Evolutionary conservation across 805 yeast genomes (phyloP).

Genomic region (Dipodascus albidus): DNA sequence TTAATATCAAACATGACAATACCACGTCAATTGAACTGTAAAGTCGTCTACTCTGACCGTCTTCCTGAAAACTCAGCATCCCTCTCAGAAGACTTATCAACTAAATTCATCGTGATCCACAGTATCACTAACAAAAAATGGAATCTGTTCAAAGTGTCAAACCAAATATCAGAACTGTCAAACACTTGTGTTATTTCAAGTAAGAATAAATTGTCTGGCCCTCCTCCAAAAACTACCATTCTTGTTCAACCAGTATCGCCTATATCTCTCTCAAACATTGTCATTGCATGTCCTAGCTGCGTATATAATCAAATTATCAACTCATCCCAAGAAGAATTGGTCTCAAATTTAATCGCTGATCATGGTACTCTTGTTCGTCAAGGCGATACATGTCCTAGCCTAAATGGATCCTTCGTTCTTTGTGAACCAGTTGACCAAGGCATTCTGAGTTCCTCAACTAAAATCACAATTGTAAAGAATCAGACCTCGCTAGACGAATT

Average conservation of each 20-base stretch:
- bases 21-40: not conserved
- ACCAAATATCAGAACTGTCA: not conserved
- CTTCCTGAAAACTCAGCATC: not conserved
- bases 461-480: conserved; percentile 40
- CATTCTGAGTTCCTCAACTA: conserved; percentile 32
- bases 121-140: not conserved
- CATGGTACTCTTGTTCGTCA: conserved; percentile 23
- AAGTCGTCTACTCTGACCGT: not conserved
- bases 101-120: not conserved
- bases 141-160: not conserved
- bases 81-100: not conserved
- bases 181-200: conserved; percentile 9
- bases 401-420: conserved; percentile 41
- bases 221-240: conserved; percentile 9
- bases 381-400: conserved; percentile 32
- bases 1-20: not conserved
- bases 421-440: conserved; percentile 77
- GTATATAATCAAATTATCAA: conserved; percentile 34
- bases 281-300: conserved; percentile 35
- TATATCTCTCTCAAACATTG: conserved; percentile 25
- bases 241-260: conserved; percentile 14
- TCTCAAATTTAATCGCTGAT: conserved; percentile 3
- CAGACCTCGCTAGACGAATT: not conserved
- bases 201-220: conserved; percentile 11
- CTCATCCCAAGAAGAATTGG: conserved; percentile 23